Evolutionary conservation across 495 filamentous ascomycete genomes (phyloP).

Genomic region (Penicillium goetzii): DNA sequence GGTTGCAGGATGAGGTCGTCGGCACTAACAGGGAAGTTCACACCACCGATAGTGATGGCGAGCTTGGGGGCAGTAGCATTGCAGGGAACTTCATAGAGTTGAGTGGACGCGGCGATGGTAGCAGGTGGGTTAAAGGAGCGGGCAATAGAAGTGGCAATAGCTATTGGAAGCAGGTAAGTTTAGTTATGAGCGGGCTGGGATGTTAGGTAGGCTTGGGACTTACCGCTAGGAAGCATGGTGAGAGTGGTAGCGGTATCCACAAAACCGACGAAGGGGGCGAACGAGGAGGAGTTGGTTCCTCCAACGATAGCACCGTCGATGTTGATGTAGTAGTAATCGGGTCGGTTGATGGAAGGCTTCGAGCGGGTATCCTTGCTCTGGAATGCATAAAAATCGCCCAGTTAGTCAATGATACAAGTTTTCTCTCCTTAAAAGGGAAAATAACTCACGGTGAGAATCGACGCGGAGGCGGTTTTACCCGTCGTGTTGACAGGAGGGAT

Average conservation of each 20-base stretch:
- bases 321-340: not conserved
- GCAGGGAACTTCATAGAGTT: not conserved
- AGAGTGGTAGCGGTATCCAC: not conserved
- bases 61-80: not conserved
- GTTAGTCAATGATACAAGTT: not conserved
- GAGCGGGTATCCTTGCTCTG: slow-evolving; percentile 4
- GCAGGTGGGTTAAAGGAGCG: not conserved
- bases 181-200: not conserved
- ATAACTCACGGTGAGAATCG: not conserved
- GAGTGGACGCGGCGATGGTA: not conserved
- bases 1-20: not conserved
- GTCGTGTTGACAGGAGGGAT: not conserved
- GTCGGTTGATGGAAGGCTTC: not conserved
- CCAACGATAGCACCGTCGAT: not conserved
- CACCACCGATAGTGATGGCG: not conserved
- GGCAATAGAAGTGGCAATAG: not conserved
- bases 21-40: not conserved
- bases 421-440: not conserved
- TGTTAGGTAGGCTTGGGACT: not conserved
- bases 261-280: not conserved
- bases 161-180: not conserved
- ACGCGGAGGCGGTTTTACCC: not conserved
- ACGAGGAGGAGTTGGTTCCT: not conserved
- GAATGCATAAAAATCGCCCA: not conserved
- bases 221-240: not conserved